A percentile compares a stretch with the other conserved stretches of the same genome.
Conservation (phyloP, 2,329 filamentous ascomycete genomes). For the Colletotrichum chlorophyti region DNA sequence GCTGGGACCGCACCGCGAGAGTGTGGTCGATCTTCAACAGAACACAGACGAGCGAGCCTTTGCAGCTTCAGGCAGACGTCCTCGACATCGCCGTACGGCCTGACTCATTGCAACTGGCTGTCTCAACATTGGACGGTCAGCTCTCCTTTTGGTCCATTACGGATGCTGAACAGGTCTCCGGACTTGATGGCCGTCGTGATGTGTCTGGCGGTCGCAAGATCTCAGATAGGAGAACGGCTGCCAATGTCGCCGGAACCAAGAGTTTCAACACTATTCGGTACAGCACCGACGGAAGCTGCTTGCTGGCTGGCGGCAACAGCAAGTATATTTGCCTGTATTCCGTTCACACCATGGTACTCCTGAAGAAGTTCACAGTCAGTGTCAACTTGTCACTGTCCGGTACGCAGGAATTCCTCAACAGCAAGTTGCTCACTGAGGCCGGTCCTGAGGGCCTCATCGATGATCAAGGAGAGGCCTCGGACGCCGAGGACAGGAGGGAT, state of each 20-base stretch:
- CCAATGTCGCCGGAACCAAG: slow-evolving; percentile 89
- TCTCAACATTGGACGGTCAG: slow-evolving; percentile 92
- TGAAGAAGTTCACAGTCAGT: slow-evolving; percentile 96
- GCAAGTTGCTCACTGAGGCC: slow-evolving; percentile 87
- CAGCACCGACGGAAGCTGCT: slow-evolving; percentile 88
- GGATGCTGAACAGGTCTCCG: slow-evolving; percentile 84
- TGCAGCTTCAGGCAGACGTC: slow-evolving; percentile 92
- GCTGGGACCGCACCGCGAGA: slow-evolving; percentile 94
- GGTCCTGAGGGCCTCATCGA: slow-evolving; percentile 87
- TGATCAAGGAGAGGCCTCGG: slow-evolving; percentile 85
- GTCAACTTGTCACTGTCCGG: slow-evolving; percentile 95
- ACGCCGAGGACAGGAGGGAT: slow-evolving; percentile 85
- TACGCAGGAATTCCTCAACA: slow-evolving; percentile 97
- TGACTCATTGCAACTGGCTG: slow-evolving; percentile 88
- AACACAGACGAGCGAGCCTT: slow-evolving; percentile 92
- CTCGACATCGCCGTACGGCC: slow-evolving; percentile 86
- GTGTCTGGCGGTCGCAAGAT: slow-evolving; percentile 91
- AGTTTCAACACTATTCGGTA: slow-evolving; percentile 88
- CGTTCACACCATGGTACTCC: slow-evolving; percentile 86
- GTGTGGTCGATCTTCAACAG: slow-evolving; percentile 96
- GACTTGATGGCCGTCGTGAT: slow-evolving; percentile 88
- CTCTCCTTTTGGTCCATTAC: slow-evolving; percentile 93
- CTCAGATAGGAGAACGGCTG: slow-evolving; percentile 87
- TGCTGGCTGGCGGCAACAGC: slow-evolving; percentile 92
- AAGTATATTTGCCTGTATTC: slow-evolving; percentile 99